Base-by-base conservation (phyloP, 129 eudicot species). In the Oenanthe sinensis region DNA sequence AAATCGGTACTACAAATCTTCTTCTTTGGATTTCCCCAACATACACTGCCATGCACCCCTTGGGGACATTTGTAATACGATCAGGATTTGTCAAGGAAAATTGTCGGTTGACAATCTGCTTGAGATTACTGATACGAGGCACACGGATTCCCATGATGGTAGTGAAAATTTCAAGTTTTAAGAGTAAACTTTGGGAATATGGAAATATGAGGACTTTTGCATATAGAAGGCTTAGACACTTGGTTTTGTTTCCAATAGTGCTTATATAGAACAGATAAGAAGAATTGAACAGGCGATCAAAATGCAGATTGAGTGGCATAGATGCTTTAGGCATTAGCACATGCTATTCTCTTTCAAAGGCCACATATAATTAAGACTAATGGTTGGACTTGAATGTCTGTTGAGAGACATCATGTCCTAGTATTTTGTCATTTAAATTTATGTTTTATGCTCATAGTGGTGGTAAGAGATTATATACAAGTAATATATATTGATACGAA, bases 41-140 rank as follows among this genome's bases (percentile, higher is more conserved):
- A 60, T 60, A 60, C n/a, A 60, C 68, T 60, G 68, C 68, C 68
- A 60, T 60, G 68, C 68, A 60, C 28, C 68, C 68, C 68, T 60
- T 60, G 0, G 68, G 68, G 16, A 60, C 33, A 60, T 24, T 60
- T 58, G 65, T 22, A n/a, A 8, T n/a, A 22, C 65, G 30, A 58
- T n/a, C 65, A 58, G 22, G 65, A 58, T 58, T 58, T 22, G 68
- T 60, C 6, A 24, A 60, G 33, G 68, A 60, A n/a, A 60, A 60
- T 24, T 60, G 68, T 60, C 68, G 68, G 33, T 3, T 60, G 68
- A 24, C 16, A 60, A 60, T 60, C n/a, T 60, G 36, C 68, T n/a
- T 60, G 68, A 60, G 15, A n/a, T 60, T 9, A 24, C 5, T 24
- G 26, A 60, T 24, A 60, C 68, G 68, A 60, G 68, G 68, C 68